Conservation (phyloP, 305 asterid species). For the Fraxinus sp. region DNA sequence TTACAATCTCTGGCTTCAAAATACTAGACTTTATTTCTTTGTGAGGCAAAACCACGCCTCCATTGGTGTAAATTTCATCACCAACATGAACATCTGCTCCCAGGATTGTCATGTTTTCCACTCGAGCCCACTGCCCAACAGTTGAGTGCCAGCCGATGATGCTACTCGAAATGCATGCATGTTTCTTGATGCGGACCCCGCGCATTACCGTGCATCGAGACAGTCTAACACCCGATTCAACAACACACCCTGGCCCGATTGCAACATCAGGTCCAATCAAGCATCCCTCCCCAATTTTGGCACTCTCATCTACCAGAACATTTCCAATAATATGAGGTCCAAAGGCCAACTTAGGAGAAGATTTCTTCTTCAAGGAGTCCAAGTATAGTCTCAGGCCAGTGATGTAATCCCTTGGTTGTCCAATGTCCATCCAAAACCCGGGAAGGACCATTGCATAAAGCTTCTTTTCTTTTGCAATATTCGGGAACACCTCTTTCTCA, state of each 20-base stretch:
- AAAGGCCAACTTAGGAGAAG: slow-evolving; percentile 29
- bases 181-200: slow-evolving; percentile 38
- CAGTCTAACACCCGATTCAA: slow-evolving; percentile 38
- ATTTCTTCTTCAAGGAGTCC: slow-evolving; percentile 29
- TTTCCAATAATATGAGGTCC: slow-evolving; percentile 35
- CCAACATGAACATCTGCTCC: slow-evolving; percentile 39
- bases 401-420: slow-evolving; percentile 38
- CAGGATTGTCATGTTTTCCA: slow-evolving; percentile 38
- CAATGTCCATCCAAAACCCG: slow-evolving; percentile 41
- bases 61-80: slow-evolving; percentile 37
- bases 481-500: slow-evolving; percentile 37
- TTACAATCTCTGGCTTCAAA: slow-evolving; percentile 34
- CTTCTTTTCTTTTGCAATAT: slow-evolving; percentile 33
- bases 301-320: slow-evolving; percentile 37
- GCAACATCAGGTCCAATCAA: slow-evolving; percentile 40
- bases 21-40: slow-evolving; percentile 37
- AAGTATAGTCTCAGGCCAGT: slow-evolving; percentile 36
- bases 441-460: slow-evolving; percentile 39
- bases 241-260: slow-evolving; percentile 33
- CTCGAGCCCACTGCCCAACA: slow-evolving; percentile 36
- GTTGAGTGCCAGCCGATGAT: slow-evolving; percentile 42
- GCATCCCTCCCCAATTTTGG: slow-evolving; percentile 37
- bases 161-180: slow-evolving; percentile 33
- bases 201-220: slow-evolving; percentile 39
- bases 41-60: slow-evolving; percentile 38